phyloP scores from a whole-genome alignment of 495 filamentous ascomycete species.

The Filosporella fistucella region DNA sequence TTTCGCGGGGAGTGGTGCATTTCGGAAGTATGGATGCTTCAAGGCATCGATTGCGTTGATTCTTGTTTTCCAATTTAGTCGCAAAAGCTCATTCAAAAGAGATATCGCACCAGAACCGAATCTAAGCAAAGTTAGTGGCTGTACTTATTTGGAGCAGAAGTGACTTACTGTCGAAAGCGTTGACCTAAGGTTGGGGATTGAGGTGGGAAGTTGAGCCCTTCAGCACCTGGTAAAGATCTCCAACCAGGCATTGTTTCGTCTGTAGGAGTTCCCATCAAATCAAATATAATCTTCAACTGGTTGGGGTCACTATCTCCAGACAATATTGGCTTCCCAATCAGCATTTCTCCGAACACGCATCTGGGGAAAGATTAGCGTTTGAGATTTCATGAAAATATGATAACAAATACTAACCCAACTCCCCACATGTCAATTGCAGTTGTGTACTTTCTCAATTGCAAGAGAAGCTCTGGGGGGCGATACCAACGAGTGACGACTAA shows the following conservation, averaged over 20 bases:
- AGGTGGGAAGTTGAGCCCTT: slow-evolving; percentile 62
- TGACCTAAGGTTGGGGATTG: slow-evolving; percentile 62
- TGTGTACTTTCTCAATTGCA: slow-evolving; percentile 84
- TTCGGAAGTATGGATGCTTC: slow-evolving; percentile 86
- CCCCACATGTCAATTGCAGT: slow-evolving; percentile 98
- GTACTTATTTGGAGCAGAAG: not conserved
- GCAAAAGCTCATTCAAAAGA: slow-evolving; percentile 76
- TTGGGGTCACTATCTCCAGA: slow-evolving; percentile 83
- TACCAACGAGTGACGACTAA: slow-evolving; percentile 98
- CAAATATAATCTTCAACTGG: slow-evolving; percentile 87
- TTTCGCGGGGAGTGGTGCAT: slow-evolving; percentile 68
- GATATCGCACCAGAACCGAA: slow-evolving; percentile 62
- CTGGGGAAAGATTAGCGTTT: slow-evolving; percentile 38
- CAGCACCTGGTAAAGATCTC: slow-evolving; percentile 73
- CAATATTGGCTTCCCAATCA: slow-evolving; percentile 88
- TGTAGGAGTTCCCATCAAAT: slow-evolving; percentile 86
- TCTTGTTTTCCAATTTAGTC: slow-evolving; percentile 80
- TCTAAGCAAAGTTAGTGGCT: slow-evolving; percentile 17
- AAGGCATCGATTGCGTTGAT: slow-evolving; percentile 94
- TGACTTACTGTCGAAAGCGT: slow-evolving; percentile 63
- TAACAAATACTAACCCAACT: slow-evolving; percentile 66
- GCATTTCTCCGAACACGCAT: slow-evolving; percentile 98
- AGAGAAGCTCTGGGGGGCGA: slow-evolving; percentile 85
- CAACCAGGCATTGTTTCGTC: slow-evolving; percentile 94
- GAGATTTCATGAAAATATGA: not conserved